Evolutionary conservation across 1,284 basidiomycete genomes (phyloP), one percentile per base, ranked within the genome.

Genomic region (Moniliella sp.): DNA sequence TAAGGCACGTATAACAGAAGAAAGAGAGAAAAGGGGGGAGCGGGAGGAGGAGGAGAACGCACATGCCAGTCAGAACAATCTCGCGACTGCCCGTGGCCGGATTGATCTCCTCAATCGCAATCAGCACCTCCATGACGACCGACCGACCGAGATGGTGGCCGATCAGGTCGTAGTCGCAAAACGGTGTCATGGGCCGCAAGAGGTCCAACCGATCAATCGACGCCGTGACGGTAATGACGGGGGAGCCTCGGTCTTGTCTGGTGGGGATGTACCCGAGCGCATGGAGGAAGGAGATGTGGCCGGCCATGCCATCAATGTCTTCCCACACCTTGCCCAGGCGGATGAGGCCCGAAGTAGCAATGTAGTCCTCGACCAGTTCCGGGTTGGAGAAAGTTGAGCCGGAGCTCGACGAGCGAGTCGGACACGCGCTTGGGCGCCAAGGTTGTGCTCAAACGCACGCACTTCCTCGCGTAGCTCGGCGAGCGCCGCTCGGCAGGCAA

Each of bases 141-240:
- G 42, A 4, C 59, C 57, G 32, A 38, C 53, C n/a, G n/a, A n/a
- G n/a, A n/a, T n/a, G n/a, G n/a, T n/a, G 25, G 37, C 47, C 23
- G 36, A 46, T 31, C 32, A 55, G 30, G 36, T 43, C 39, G 32
- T 51, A 50, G 41, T 53, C 43, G 23, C 38, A 36, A 21, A 46
- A 36, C 5, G 45, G 40, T 4, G 30, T 34, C 11, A 50, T 31
- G 4, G 40, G 44, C 16, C 46, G 43, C 15, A 50, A 37, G 19
- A 54, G 33, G 33, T 54, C 49, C 4, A 58, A 32, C n/a, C 61
- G 43, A 35, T 62, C 61, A 1, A 62, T 61, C 0, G 59, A 54
- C 13, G 62, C 62, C 1, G 62, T 63, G 19, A 63, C 62, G 26
- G 63, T 50, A 45, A 60, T 61, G 32, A 63, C 41, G 10, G 48